Base-by-base conservation (phyloP, 345 rosid species). In the Angophora floribunda region DNA sequence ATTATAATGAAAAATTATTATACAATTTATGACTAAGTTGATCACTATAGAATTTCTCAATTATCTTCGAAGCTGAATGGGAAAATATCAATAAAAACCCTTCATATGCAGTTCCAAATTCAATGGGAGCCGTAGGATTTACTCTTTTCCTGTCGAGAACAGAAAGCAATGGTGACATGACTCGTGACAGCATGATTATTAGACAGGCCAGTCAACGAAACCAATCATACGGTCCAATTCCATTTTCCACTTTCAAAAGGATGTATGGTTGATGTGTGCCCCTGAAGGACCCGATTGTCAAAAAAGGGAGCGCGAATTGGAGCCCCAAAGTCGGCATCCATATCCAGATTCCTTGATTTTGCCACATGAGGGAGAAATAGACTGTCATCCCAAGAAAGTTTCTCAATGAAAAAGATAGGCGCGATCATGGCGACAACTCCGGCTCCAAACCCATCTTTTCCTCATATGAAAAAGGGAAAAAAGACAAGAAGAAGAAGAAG, bases 1-100 rank as follows among this genome's bases (percentile, higher is more conserved):
- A 70, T 0, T 70, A 36, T 1, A 9, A 13, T 70, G 2, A 3
- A 2, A 70, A 36, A 3, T 70, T 7, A 6, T 70, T 0, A 2
- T 32, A 9, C 9, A 1, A 5, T 36, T 17, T 36, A 36, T 1
- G 2, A 36, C 0, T 36, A 70, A 5, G 17, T 70, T 9, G 1
- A 1, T 5, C 4, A 0, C 1, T 2, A 10, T 5, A 5, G 0
- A 19, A 19, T 41, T 75, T 10, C 6, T 4, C 49, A 5, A 9
- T 75, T 9, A 41, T 36, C 49, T 19, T 5, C 9, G 82, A 36
- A 36, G 13, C 2, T 14, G 36, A 12, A 10, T 41, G 28, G 28
- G 84, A 75, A 36, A 75, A 32, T 70, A 10, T 70, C 80, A 7
- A 70, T 32, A 36, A 21, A 59, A 26, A 24, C n/a, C 65, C 65